Evolutionary conservation across 176 grass and related monocot species (phyloP).

Genomic region (Oryza meyeriana): DNA sequence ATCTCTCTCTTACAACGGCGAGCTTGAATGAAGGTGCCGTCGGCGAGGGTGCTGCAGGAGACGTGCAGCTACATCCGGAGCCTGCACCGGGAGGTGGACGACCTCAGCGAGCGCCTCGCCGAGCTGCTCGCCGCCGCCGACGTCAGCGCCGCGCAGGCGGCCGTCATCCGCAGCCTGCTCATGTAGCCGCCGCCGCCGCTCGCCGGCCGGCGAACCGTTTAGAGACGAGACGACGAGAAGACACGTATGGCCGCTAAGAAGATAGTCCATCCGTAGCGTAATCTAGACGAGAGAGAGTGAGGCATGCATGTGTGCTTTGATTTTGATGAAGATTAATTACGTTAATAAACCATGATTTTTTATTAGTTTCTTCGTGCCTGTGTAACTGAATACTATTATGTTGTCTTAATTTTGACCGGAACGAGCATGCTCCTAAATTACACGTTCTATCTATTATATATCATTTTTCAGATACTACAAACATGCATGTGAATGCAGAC

Average conservation of each 20-base stretch:
- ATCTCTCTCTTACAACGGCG: no score
- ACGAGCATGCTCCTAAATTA: not conserved
- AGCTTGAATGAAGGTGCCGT: conserved; percentile 34
- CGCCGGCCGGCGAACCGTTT: not conserved
- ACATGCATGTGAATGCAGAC: no score
- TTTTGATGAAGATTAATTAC: not conserved
- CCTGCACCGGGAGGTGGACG: conserved; percentile 54
- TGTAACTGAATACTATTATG: not conserved
- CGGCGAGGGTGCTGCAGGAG: conserved; percentile 58
- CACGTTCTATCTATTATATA: no score
- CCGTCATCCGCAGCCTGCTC: conserved; percentile 54
- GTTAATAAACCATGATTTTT: conserved; percentile 2
- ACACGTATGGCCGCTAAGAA: not conserved
- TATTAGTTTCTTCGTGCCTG: not conserved
- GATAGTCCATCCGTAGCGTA: not conserved
- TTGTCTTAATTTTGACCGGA: not conserved
- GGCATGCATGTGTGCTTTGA: not conserved
- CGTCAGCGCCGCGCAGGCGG: conserved; percentile 46
- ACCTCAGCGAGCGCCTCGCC: conserved; percentile 62
- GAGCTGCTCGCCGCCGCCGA: conserved; percentile 47
- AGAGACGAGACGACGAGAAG: not conserved
- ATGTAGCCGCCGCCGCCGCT: conserved; percentile 23
- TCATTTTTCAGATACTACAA: no score
- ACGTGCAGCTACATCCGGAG: conserved; percentile 70
- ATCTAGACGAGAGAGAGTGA: not conserved